Percentiles rank a stretch among this genome's conserved stretches.
Conservation (phyloP, 2,329 filamentous ascomycete genomes). For the Xylariaceae sp. region DNA sequence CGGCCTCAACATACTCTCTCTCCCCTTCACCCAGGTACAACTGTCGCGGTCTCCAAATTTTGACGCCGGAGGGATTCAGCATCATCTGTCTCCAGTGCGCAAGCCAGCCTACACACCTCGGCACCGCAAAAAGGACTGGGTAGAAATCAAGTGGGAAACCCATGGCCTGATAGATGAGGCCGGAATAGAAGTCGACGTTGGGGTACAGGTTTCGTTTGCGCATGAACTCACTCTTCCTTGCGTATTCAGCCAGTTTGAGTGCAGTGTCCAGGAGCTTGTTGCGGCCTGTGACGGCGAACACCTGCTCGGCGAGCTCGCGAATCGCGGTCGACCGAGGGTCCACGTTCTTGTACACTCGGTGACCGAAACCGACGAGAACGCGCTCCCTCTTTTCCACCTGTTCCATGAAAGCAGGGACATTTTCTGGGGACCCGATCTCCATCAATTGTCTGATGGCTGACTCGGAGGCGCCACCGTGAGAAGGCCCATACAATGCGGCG, state of each 20-base stretch:
- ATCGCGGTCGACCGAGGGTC: constrained; percentile 50
- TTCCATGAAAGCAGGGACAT: constrained; percentile 45
- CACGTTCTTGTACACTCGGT: constrained; percentile 50
- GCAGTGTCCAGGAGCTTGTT: constrained; percentile 48
- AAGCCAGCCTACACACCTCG: constrained; percentile 46
- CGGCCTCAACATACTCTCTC: constrained; percentile 38
- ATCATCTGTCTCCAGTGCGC: constrained; percentile 50
- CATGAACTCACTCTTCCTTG: constrained; percentile 43
- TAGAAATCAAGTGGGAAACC: constrained; percentile 50
- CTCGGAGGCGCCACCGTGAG: constrained; percentile 57
- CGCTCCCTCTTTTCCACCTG: constrained; percentile 46
- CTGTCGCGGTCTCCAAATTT: constrained; percentile 48
- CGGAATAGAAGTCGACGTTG: constrained; percentile 50
- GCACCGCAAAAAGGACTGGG: constrained; percentile 47
- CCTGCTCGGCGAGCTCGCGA: constrained; percentile 42
- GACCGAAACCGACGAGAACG: constrained; percentile 52
- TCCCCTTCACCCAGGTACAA: constrained; percentile 42
- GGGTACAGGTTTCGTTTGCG: constrained; percentile 44
- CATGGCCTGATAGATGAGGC: constrained; percentile 49
- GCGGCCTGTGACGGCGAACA: constrained; percentile 46
- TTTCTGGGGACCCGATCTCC: constrained; percentile 45
- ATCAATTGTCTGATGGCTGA: constrained; percentile 51
- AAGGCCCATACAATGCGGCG: constrained; percentile 51
- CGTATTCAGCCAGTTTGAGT: constrained; percentile 40
- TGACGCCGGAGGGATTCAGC: constrained; percentile 40